Base-by-base conservation (phyloP, 495 filamentous ascomycete genomes). In the Cercophora scortea region DNA sequence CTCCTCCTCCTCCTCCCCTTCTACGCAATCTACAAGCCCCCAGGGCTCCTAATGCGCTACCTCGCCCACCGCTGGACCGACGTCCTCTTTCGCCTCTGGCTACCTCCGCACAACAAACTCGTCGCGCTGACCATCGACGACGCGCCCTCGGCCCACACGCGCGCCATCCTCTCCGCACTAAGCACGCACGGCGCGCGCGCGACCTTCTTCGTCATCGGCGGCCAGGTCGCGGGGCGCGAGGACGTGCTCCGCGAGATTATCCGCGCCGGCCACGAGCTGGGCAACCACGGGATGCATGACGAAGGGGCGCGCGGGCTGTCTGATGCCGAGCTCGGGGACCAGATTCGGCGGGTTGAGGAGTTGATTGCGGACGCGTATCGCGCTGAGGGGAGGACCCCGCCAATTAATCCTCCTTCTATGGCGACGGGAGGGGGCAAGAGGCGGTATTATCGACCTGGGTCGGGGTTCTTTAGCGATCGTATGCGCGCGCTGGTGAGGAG, bases 61-160 rank as follows among this genome's bases (percentile, higher is more conserved):
- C 78, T 90, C 53, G 76, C 84, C 59, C 72, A 69, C 53, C 81
- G 77, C 33, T 89, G 83, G 80, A 87, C 88, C 6, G 81, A 88
- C 60, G 82, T 91, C 16, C 75, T 94, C 42, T 94, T 81, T 73
- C 82, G 82, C 45, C 71, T 87, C 12, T 68, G 75, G 8, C 67
- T 77, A 9, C 65, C 67, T 1, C 72, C 78, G 0, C 51, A 65
- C 32, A 68, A 74, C 47, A 85, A 84, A 52, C 60, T 89, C 7
- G 75, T 93, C 12, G 89, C 87, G 2, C 76, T 95, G 32, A 92
- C 87, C 5, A 85, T 95, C 65, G 89, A 94, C 70, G 89, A 94
- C 69, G 84, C 79, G 16, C 89, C 89, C 3, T 88, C 85, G 1
- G 67, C 77, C 42, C 79, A 88, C 62, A 95, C 90, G 2, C 53